A percentile compares a stretch with the other conserved stretches of the same genome.
phyloP scores from a whole-genome alignment of 306 rosid species.

The Vachellia pachyceras region DNA sequence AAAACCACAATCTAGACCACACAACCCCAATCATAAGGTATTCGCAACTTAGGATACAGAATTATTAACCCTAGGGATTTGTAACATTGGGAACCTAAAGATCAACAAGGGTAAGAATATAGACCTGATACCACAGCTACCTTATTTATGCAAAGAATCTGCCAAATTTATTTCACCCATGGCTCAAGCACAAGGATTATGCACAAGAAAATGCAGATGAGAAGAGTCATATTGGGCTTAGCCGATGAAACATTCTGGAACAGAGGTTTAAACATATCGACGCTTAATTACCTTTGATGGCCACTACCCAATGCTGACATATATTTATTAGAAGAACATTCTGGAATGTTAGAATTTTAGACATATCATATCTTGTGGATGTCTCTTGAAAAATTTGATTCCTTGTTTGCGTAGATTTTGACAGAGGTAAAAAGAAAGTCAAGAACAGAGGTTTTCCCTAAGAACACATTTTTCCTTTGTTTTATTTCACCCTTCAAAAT shows the following conservation, averaged over 20 bases:
- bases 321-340: conserved; percentile 20
- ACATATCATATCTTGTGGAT: neutral
- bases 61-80: conserved; percentile 11
- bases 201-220: neutral
- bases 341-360: neutral
- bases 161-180: neutral
- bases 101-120: conserved; percentile 23
- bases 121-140: conserved; percentile 27
- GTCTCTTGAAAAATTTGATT: neutral
- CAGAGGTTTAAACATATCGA: no score
- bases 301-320: neutral
- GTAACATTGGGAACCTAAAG: neutral
- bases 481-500: neutral
- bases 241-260: no score
- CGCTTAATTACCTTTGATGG: conserved; percentile 10
- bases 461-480: neutral
- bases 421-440: neutral
- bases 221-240: conserved; percentile 33
- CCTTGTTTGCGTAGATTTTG: conserved; percentile 1
- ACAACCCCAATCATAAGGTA: conserved; percentile 9
- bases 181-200: neutral
- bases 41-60: neutral
- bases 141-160: conserved; percentile 10
- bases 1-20: neutral
- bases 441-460: neutral